These are phyloP conservation scores for Rhizoclosmatium sp. DNA, from an alignment of 192 early-diverging fungal genomes.

Conservation along the genomic window DNA sequence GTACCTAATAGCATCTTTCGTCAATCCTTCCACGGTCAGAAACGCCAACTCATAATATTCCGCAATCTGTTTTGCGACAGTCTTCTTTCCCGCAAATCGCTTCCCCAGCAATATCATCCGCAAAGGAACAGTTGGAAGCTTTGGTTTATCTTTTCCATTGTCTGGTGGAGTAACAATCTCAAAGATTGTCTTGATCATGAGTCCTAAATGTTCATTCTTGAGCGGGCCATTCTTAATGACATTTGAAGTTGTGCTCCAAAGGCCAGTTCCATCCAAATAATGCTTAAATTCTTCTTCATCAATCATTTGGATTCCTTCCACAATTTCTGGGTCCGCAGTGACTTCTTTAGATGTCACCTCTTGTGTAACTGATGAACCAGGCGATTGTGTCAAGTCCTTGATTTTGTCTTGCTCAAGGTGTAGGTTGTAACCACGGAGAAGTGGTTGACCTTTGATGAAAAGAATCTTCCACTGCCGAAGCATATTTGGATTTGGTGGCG, in stretches of 20 bases:
- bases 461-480: conserved; percentile 66
- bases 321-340: conserved; percentile 24
- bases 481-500: conserved; percentile 50
- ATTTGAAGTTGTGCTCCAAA: conserved; percentile 48
- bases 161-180: conserved; percentile 56
- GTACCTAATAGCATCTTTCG: conserved; percentile 59
- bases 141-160: conserved; percentile 34
- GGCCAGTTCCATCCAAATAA: conserved; percentile 56
- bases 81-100: conserved; percentile 59
- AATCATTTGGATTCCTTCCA: conserved; percentile 52
- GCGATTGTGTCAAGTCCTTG: not conserved
- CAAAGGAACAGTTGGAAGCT: conserved; percentile 59
- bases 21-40: conserved; percentile 53
- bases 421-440: conserved; percentile 48
- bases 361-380: not conserved
- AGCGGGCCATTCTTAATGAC: conserved; percentile 25
- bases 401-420: conserved; percentile 50
- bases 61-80: conserved; percentile 52
- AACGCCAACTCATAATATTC: conserved; percentile 46
- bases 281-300: conserved; percentile 64
- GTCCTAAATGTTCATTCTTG: conserved; percentile 52
- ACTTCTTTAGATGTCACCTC: not conserved
- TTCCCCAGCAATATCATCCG: conserved; percentile 62
- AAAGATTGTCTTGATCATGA: conserved; percentile 53
- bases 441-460: conserved; percentile 52